Evolutionary conservation across 768 basidiomycete genomes (phyloP), one percentile per base, ranked within the genome.

Genomic region (Panaeolus cyanescens): DNA sequence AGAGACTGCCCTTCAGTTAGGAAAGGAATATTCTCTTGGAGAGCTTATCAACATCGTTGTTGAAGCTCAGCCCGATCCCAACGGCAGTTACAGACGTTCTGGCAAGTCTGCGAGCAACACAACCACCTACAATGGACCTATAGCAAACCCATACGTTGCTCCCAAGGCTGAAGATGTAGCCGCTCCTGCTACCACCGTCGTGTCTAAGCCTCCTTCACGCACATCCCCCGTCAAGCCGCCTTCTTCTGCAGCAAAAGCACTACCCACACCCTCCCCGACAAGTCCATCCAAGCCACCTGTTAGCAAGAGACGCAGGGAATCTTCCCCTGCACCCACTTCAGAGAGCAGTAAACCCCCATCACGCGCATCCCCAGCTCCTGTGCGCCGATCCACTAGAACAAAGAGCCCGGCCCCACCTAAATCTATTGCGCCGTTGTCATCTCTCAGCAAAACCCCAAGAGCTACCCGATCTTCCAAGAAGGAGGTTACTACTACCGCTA

Each of bases 1-100:
- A 31, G 70, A 82, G 5, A 71, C 88, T 8, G 95, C 95, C 0
- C 72, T 84, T 39, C 79, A 82, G 64, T 78, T 96, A 32, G 93
- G 92, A 5, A 79, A 81, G 3, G 76, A 79, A 5, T 98, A 97
- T 68, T 75, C 73, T 17, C 78, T 98, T 6, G 78, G 74, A 5
- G 74, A 80, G 3, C 79, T 93, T 64, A 84, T 93, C 63, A 73
- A 83, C 39, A 79, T 83, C 5, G 86, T 96, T 32, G 84, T 89
- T 37, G 79, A 83, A 19, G 92, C 95, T 13, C 66, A 70, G 0
- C 95, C 95, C 2, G 95, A 95, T 72, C 92, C 93, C 1, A 83
- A 80, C 32, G 84, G 80, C 30, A 87, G 83, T 54, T 96, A 96
- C 73, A 87, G 94, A 63, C 87, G 92, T 65, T 91, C 91, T 1